Base-by-base conservation (phyloP, 257 asterid species). In the Voacanga thouarsii region DNA sequence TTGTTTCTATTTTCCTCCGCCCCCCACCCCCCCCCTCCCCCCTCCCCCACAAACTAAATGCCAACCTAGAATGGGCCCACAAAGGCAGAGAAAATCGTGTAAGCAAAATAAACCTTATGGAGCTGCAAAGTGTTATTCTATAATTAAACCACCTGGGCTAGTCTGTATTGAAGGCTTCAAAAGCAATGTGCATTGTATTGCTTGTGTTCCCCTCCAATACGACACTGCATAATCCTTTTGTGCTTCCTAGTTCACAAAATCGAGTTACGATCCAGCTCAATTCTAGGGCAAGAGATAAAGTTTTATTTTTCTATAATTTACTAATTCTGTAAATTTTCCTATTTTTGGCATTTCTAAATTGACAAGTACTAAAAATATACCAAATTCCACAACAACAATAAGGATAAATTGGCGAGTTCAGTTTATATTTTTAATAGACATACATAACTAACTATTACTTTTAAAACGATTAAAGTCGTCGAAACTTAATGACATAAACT, bases 181-280 rank as follows among this genome's bases (percentile, higher is more conserved):
- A 33, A 81, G 73, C 59, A 51, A 9, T 68, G 73, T 75, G 30
- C 39, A 28, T 33, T 78, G 79, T 74, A 70, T 37, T 76, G 85
- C 84, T 66, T 75, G 71, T 87, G 90, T 87, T 71, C 87, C 88
- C 88, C 83, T 81, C 71, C 70, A 41, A 80, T 77, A 77, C 82
- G 84, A 85, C 89, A 85, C n/a, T 82, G 77, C 69, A 49, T 23
- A 80, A 60, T 47, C 59, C 67, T 66, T 53, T 41, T 60, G 39
- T 57, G 26, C 47, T 9, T 68, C n/a, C 21, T 68, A 41, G 50
- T 7, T 66, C 28, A 41, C 73, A 68, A 7, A 41, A 68, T 68
- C 73, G 73, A 68, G 26, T 68, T 44, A 41, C 21, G 51, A 41
- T 41, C 73, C 73, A 41, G 53, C 73, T 68, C 53, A 68, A 68